These are phyloP conservation scores for Penicillium samsonianum DNA, from an alignment of 495 filamentous ascomycete genomes.

Conservation along the genomic window DNA sequence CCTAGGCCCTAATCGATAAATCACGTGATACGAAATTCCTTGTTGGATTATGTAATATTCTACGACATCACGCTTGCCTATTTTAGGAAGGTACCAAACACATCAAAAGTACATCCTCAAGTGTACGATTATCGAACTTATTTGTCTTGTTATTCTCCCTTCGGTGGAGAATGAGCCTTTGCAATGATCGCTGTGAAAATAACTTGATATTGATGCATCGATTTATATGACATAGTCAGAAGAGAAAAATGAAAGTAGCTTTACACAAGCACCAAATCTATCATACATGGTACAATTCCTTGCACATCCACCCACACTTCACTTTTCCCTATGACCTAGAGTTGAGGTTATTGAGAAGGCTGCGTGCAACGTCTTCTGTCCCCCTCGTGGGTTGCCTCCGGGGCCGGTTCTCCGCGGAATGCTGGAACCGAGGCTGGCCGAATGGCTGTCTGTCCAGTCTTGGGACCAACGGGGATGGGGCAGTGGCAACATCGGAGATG, in stretches of 20 bases:
- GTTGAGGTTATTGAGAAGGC: conserved; percentile 35
- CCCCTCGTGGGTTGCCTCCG: conserved; percentile 18
- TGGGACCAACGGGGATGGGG: conserved; percentile 32
- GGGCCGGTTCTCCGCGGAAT: not conserved
- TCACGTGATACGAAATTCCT: conserved; percentile 23
- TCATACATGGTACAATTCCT: conserved; percentile 39
- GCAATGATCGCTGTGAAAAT: conserved; percentile 8
- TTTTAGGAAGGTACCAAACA: not conserved
- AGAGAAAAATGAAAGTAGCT: conserved; percentile 30
- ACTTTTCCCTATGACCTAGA: conserved; percentile 2
- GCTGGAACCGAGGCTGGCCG: conserved; percentile 20
- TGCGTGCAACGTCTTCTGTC: conserved; percentile 38
- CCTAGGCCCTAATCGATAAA: conserved; percentile 30
- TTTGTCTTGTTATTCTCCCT: not conserved
- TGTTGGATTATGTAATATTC: conserved; percentile 1
- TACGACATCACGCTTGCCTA: not conserved
- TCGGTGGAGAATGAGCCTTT: not conserved
- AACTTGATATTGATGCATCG: conserved; percentile 24
- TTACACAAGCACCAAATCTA: conserved; percentile 40
- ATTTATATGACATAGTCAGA: conserved; percentile 38
- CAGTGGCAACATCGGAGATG: conserved; percentile 32
- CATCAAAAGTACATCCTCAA: not conserved
- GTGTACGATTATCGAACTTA: not conserved
- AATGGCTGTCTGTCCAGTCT: conserved; percentile 32
- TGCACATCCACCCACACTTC: conserved; percentile 14